phyloP scores from a whole-genome alignment of 257 asterid species.

The Coffea canephora region DNA sequence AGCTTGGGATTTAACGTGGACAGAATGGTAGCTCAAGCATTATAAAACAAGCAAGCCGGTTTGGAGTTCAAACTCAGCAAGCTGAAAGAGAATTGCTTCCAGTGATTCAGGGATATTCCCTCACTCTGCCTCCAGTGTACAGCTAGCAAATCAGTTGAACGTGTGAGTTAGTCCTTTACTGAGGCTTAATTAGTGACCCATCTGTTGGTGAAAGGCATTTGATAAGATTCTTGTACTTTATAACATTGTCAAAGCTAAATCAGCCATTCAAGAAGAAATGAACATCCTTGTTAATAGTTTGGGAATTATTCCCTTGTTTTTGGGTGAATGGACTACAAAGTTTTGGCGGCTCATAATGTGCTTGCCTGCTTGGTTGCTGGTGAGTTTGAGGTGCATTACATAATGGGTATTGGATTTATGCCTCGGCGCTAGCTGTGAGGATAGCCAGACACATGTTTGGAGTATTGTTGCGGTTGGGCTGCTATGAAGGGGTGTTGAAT shows the following conservation, averaged over 20 bases:
- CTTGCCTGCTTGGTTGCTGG: neutral
- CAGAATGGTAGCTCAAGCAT: conserved; percentile 35
- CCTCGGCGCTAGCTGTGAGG: too few species aligned
- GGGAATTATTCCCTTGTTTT: too few species aligned
- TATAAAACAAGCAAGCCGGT: conserved; percentile 49
- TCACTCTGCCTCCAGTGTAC: conserved; percentile 72
- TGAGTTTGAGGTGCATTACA: conserved; percentile 1
- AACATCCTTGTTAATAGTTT: too few species aligned
- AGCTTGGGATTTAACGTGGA: conserved; percentile 57
- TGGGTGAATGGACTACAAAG: neutral
- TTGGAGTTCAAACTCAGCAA: conserved; percentile 71
- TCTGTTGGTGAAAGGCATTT: neutral
- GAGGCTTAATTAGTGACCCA: neutral
- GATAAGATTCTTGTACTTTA: neutral
- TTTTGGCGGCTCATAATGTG: neutral
- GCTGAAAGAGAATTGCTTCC: conserved; percentile 57
- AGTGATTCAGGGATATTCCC: conserved; percentile 57
- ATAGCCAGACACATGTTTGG: too few species aligned
- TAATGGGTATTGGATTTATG: neutral
- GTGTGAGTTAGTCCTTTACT: conserved; percentile 36
- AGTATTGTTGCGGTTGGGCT: too few species aligned
- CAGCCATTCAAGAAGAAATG: neutral
- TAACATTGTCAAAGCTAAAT: neutral
- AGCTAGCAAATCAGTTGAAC: conserved; percentile 64
- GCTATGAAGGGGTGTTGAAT: too few species aligned